Evolutionary conservation across 495 filamentous ascomycete genomes (phyloP).

Genomic region (Neurospora pannonica): DNA sequence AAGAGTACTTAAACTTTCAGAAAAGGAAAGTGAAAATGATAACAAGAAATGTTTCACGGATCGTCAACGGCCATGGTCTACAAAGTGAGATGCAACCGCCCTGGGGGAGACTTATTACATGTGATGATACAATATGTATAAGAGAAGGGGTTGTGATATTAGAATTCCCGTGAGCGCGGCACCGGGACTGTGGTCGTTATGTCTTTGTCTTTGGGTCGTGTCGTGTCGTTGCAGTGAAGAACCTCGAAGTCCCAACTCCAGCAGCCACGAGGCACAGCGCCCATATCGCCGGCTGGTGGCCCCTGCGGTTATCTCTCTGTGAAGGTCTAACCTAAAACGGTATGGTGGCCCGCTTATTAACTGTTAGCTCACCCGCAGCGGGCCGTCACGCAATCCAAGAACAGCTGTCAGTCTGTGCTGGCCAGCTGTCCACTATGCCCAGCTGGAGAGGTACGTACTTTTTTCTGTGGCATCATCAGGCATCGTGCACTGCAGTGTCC

Average conservation of each 20-base stretch:
- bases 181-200: neutral
- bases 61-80: neutral
- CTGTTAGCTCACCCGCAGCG: neutral
- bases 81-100: neutral
- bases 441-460: neutral
- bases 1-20: neutral
- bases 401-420: neutral
- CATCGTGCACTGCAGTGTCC: neutral
- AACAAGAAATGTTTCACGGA: neutral
- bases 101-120: neutral
- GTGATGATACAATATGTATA: neutral
- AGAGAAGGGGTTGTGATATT: neutral
- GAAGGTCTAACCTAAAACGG: neutral
- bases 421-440: neutral
- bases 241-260: neutral
- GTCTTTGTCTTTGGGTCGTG: neutral
- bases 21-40: neutral
- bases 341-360: neutral
- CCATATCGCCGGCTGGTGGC: conserved; percentile 1
- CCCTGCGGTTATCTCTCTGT: neutral
- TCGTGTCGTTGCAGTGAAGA: neutral
- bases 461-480: neutral
- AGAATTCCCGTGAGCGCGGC: neutral
- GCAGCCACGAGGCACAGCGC: neutral
- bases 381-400: neutral